Conservation (phyloP, 768 basidiomycete species). For the Panaeolus cyanescens region DNA sequence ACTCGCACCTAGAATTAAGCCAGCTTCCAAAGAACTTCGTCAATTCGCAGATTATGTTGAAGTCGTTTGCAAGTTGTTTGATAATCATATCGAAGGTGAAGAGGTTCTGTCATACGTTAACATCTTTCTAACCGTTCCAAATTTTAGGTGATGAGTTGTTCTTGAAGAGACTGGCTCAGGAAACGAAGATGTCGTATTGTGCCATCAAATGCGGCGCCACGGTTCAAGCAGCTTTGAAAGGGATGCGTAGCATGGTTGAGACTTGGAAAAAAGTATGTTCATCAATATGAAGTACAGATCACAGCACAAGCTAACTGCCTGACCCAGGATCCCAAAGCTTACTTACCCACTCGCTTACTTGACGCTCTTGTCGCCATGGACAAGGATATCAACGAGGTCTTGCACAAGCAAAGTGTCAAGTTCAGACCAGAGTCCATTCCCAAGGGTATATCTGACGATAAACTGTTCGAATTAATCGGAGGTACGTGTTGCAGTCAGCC, state of each 20-base stretch:
- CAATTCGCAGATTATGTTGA: slow-evolving; percentile 23
- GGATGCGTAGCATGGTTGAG: slow-evolving; percentile 6
- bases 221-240: slow-evolving; percentile 6
- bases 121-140: not conserved
- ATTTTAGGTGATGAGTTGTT: slow-evolving; percentile 26
- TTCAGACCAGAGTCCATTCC: slow-evolving; percentile 17
- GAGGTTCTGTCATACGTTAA: not conserved
- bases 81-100: slow-evolving; percentile 24
- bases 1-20: slow-evolving; percentile 14
- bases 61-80: slow-evolving; percentile 21
- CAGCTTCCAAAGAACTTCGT: slow-evolving; percentile 12
- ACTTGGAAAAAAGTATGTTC: slow-evolving; percentile 16
- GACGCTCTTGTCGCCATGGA: slow-evolving; percentile 13
- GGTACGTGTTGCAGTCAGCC: slow-evolving; percentile 10
- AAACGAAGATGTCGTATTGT: slow-evolving; percentile 2
- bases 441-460: slow-evolving; percentile 14
- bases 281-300: too few species aligned
- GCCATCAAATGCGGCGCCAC: not conserved
- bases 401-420: slow-evolving; percentile 17
- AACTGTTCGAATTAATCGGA: slow-evolving; percentile 21
- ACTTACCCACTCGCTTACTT: slow-evolving; percentile 4
- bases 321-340: slow-evolving; percentile 10
- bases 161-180: slow-evolving; percentile 13
- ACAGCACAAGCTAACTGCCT: not conserved
- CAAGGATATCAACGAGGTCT: slow-evolving; percentile 9